Conservation (phyloP, 2,329 filamentous ascomycete genomes). For the Aspergillus pseudonomiae region DNA sequence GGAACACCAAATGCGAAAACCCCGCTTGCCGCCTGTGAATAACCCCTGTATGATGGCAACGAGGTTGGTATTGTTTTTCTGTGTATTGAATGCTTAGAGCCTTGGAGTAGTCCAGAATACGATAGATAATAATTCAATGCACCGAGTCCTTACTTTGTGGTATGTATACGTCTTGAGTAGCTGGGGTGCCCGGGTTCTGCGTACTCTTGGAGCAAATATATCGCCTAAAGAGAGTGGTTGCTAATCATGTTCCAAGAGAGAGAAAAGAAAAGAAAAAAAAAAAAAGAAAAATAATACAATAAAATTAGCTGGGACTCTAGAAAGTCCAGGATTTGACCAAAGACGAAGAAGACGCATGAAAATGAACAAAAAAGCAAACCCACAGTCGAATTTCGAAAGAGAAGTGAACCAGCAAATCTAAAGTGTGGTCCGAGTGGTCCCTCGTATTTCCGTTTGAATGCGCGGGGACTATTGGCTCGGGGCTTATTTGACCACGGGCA, state of each 20-base stretch:
- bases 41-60: not conserved
- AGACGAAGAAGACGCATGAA: not conserved
- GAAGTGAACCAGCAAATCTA: not conserved
- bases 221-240: not conserved
- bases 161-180: not conserved
- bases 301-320: not conserved
- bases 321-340: not conserved
- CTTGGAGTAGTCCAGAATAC: not conserved
- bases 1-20: not conserved
- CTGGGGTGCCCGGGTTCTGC: not conserved
- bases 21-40: not conserved
- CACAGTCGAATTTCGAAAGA: not conserved
- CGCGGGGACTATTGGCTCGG: not conserved
- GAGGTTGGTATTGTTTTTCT: not conserved
- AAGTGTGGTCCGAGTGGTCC: conserved; percentile 2
- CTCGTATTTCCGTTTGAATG: conserved; percentile 1
- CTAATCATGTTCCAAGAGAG: not conserved
- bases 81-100: not conserved
- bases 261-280: not conserved
- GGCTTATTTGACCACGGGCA: not conserved
- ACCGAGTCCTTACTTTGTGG: not conserved
- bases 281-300: not conserved
- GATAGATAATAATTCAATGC: not conserved
- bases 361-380: not conserved
- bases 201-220: not conserved